Percentiles rank a stretch among this genome's conserved stretches.
Conservation (phyloP, 1,284 basidiomycete genomes). For the Fereydounia khargensis region DNA sequence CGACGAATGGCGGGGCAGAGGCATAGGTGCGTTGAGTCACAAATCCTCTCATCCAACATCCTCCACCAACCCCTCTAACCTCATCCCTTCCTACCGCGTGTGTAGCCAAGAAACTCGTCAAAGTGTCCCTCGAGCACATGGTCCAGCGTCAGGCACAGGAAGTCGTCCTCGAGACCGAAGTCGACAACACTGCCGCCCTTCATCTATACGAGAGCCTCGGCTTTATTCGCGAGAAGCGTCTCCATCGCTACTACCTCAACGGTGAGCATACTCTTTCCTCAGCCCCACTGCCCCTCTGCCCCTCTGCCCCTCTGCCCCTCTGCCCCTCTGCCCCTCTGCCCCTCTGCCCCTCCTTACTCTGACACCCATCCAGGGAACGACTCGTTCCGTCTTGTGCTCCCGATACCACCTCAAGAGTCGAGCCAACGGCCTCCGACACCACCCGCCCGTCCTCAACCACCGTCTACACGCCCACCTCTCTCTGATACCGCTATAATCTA, state of each 20-base stretch:
- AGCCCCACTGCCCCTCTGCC: slow-evolving; percentile 50
- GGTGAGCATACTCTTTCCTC: slow-evolving; percentile 58
- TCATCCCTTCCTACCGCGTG: no score
- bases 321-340: slow-evolving; percentile 49
- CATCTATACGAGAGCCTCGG: slow-evolving; percentile 86
- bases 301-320: slow-evolving; percentile 58
- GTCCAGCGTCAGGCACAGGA: slow-evolving; percentile 75
- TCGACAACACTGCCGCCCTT: slow-evolving; percentile 82
- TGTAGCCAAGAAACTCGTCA: slow-evolving; percentile 21
- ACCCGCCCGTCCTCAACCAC: slow-evolving; percentile 1
- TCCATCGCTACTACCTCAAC: slow-evolving; percentile 94
- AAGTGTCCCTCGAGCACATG: slow-evolving; percentile 77
- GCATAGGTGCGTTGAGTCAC: slow-evolving; percentile 62
- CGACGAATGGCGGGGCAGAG: slow-evolving; percentile 60
- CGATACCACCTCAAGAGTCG: slow-evolving; percentile 8
- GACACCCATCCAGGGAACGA: slow-evolving; percentile 35
- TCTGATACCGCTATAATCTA: no score
- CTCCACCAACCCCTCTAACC: not conserved
- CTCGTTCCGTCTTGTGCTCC: slow-evolving; percentile 45
- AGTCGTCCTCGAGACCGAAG: slow-evolving; percentile 95
- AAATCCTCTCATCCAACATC: no score
- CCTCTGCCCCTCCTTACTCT: not conserved
- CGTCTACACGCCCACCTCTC: no score
- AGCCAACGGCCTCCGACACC: slow-evolving; percentile 1
- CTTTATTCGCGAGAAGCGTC: slow-evolving; percentile 90